phyloP scores from a whole-genome alignment of 179 eudicot genomes.

The Sideroxylon spinosum region DNA sequence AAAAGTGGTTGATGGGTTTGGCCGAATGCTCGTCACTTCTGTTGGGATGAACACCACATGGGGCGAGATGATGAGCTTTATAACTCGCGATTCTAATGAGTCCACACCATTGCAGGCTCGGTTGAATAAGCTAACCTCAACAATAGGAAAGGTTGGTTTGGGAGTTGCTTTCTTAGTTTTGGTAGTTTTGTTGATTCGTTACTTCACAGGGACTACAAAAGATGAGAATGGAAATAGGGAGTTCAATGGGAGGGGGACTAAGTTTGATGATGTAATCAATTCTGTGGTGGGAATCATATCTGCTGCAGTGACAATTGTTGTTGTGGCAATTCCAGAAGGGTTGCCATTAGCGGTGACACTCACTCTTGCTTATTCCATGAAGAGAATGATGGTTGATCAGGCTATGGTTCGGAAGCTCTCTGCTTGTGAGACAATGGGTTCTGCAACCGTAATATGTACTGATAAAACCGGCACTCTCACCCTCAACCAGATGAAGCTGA shows the following conservation, averaged over 20 bases:
- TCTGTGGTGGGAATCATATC: slow-evolving; percentile 23
- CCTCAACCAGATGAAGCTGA: slow-evolving; percentile 32
- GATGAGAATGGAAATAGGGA: slow-evolving; percentile 30
- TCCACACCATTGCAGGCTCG: slow-evolving; percentile 31
- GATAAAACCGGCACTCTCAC: slow-evolving; percentile 37
- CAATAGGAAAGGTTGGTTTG: slow-evolving; percentile 32
- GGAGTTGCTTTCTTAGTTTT: slow-evolving; percentile 26
- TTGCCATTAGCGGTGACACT: slow-evolving; percentile 33
- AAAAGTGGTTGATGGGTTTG: slow-evolving; percentile 31
- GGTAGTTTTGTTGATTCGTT: slow-evolving; percentile 22
- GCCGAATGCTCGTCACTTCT: slow-evolving; percentile 34
- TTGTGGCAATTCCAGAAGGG: slow-evolving; percentile 38
- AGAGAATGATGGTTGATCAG: slow-evolving; percentile 34
- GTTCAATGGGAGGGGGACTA: slow-evolving; percentile 17
- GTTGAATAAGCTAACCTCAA: slow-evolving; percentile 28
- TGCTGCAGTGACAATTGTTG: slow-evolving; percentile 31
- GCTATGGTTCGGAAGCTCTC: slow-evolving; percentile 40
- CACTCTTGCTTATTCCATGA: slow-evolving; percentile 37
- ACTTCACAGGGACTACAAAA: slow-evolving; percentile 29
- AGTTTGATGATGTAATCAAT: slow-evolving; percentile 12
- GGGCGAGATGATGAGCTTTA: slow-evolving; percentile 37
- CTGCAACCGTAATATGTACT: slow-evolving; percentile 38
- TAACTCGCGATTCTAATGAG: slow-evolving; percentile 16
- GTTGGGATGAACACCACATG: slow-evolving; percentile 38
- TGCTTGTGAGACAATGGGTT: slow-evolving; percentile 43